These are phyloP conservation scores for Chaetomium strumarium DNA, from an alignment of 2,329 filamentous ascomycete genomes.

Conservation along the genomic window DNA sequence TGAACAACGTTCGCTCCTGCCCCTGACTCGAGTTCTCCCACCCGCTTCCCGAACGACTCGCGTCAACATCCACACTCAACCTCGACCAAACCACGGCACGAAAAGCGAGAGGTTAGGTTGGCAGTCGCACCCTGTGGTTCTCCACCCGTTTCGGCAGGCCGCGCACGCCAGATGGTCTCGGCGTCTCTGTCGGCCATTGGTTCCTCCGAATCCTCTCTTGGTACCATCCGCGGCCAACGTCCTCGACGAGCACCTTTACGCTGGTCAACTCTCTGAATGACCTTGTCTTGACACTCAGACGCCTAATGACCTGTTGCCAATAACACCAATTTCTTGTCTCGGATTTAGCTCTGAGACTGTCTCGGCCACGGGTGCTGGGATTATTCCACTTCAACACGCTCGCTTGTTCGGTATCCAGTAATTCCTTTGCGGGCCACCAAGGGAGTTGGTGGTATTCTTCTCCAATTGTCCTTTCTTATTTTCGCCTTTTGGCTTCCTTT, in stretches of 20 bases:
- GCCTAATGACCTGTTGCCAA: background rate
- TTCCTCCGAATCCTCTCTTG: background rate
- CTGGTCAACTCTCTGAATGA: background rate
- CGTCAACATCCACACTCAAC: background rate
- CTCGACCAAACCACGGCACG: background rate
- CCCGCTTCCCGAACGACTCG: background rate
- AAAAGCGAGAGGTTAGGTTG: background rate
- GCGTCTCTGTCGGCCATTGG: background rate
- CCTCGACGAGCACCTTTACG: background rate
- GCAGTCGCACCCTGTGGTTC: background rate
- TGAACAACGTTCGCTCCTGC: background rate
- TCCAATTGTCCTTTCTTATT: background rate
- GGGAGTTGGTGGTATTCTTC: background rate
- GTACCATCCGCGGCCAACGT: background rate
- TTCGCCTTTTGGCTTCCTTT: background rate
- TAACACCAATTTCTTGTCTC: background rate
- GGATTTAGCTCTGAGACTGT: background rate
- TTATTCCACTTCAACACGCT: background rate
- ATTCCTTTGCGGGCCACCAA: background rate
- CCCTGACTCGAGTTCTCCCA: background rate
- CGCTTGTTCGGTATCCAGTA: background rate
- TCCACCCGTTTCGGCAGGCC: background rate
- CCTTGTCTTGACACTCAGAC: no score
- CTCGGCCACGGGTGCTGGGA: background rate
- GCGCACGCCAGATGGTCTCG: constrained; percentile 1